These are phyloP conservation scores for Leucaena leucocephala DNA, from an alignment of 306 rosid species.

Conservation along the genomic window DNA sequence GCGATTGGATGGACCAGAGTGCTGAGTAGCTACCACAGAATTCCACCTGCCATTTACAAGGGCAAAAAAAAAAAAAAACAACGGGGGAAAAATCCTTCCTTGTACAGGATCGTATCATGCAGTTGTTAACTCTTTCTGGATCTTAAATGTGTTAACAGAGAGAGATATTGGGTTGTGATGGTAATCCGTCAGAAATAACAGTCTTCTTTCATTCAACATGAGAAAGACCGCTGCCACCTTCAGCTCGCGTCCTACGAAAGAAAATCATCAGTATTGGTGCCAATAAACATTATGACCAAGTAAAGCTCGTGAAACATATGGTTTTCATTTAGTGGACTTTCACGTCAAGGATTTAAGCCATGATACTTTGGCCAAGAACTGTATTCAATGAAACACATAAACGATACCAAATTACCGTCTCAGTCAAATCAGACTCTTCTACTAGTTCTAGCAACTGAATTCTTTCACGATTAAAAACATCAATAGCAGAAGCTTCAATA, in stretches of 20 bases:
- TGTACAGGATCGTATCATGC: conserved; percentile 21
- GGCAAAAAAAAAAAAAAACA: not conserved
- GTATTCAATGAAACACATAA: conserved; percentile 20
- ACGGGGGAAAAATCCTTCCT: conserved; percentile 18
- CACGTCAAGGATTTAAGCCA: not conserved
- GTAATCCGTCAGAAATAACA: conserved; percentile 29
- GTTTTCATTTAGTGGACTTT: not conserved
- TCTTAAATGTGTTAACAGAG: not conserved
- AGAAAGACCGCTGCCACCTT: conserved; percentile 79
- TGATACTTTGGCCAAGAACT: conserved; percentile 13
- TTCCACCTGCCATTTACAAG: conserved; percentile 34
- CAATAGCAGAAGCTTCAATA: conserved; percentile 23
- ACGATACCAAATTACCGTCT: conserved; percentile 5
- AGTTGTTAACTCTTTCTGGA: not conserved
- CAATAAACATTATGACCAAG: not conserved
- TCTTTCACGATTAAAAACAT: conserved; percentile 9
- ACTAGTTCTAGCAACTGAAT: conserved; percentile 23
- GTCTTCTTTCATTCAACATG: conserved; percentile 62
- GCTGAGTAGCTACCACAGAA: not conserved
- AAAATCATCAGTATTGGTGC: conserved; percentile 17
- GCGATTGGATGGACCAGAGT: not conserved
- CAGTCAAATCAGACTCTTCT: not conserved
- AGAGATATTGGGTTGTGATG: not conserved
- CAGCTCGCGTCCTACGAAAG: conserved; percentile 70
- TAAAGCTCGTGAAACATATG: conserved; percentile 11